Percentiles rank a stretch among this genome's conserved stretches.
Conservation (phyloP, 139 green algal genomes). For the Diplosphaera chodatii region DNA sequence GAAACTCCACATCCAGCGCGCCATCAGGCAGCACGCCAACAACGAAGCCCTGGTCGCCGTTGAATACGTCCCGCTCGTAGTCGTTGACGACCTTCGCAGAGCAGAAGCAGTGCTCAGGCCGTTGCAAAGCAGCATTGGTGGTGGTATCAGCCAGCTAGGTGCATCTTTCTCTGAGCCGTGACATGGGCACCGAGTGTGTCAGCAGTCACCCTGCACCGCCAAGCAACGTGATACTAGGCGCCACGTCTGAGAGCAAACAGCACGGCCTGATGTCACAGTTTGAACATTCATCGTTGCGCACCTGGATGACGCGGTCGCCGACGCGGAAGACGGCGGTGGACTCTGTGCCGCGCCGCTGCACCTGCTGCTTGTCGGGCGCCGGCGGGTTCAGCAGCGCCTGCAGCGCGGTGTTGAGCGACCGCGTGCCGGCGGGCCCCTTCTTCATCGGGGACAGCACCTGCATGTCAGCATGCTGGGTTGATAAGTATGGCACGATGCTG, state of each 20-base stretch:
- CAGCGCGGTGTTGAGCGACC: conserved; percentile 48
- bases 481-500: too few relatives aligned
- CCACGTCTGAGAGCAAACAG: too few relatives aligned
- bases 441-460: conserved; percentile 68
- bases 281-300: neutral
- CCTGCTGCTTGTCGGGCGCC: conserved; percentile 10
- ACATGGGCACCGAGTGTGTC: too few relatives aligned
- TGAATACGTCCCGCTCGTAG: conserved; percentile 72
- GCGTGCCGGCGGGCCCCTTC: conserved; percentile 26
- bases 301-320: conserved; percentile 50
- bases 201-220: too few relatives aligned
- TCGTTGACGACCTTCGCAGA: conserved; percentile 67
- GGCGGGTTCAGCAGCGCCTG: conserved; percentile 66
- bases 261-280: too few relatives aligned
- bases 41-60: conserved; percentile 71
- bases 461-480: too few relatives aligned
- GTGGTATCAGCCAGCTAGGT: too few relatives aligned
- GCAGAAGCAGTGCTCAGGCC: too few relatives aligned
- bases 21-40: conserved; percentile 8
- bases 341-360: conserved; percentile 3
- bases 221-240: too few relatives aligned
- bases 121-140: too few relatives aligned
- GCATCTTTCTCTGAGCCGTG: too few relatives aligned
- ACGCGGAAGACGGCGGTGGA: conserved; percentile 21
- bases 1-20: conserved; percentile 24